Evolutionary conservation across 225 moss, liverwort and hornwort genomes (phyloP).

Genomic region (Bryoerythrophyllum caledonicum): DNA sequence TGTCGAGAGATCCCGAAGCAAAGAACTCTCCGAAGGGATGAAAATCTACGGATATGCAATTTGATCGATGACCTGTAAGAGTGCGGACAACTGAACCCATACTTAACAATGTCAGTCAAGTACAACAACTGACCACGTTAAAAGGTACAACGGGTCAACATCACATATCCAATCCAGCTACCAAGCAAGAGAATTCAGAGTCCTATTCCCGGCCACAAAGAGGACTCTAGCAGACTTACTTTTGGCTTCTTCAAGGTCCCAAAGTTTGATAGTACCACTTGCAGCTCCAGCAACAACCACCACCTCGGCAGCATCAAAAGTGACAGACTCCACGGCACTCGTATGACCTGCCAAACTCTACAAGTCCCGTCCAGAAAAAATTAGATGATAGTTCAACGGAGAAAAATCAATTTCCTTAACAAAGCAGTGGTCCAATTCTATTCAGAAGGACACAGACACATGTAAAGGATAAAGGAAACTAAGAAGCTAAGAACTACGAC

Average conservation of each 20-base stretch:
- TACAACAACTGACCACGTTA: not conserved
- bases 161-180: conserved; percentile 13
- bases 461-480: not conserved
- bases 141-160: conserved; percentile 1
- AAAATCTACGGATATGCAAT: conserved; percentile 97
- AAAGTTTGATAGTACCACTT: conserved; percentile 97
- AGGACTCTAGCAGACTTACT: conserved; percentile 51
- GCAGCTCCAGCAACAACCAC: conserved; percentile 98
- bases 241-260: conserved; percentile 99
- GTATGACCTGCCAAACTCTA: conserved; percentile 97
- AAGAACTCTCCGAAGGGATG: conserved; percentile 99
- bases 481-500: not conserved
- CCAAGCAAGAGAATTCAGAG: conserved; percentile 1
- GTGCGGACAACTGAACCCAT: conserved; percentile 92
- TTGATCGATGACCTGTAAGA: conserved; percentile 97
- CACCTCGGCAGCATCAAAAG: conserved; percentile 95
- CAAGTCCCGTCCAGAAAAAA: conserved; percentile 28
- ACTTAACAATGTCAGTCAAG: conserved; percentile 22
- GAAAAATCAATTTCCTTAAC: not conserved
- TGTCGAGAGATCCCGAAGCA: conserved; percentile 96
- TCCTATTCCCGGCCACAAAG: not conserved
- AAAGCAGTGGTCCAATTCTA: not conserved
- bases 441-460: conserved; percentile 8
- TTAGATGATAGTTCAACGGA: not conserved
- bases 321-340: conserved; percentile 99